Conservation (phyloP, 2,329 filamentous ascomycete genomes). For the Penicillium sp. region DNA sequence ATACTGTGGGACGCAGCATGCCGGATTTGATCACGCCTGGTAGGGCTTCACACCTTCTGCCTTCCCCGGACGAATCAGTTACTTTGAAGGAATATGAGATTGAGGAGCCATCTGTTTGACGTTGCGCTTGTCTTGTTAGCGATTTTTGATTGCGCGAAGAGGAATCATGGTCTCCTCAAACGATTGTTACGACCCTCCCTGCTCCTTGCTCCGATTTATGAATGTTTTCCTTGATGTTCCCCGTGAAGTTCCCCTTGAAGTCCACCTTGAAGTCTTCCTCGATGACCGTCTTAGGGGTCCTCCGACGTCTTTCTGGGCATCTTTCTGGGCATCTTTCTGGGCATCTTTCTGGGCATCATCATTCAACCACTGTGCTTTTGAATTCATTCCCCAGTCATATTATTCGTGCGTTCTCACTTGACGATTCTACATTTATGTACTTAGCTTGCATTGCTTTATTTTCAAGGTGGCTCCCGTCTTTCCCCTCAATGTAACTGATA, state of each 20-base stretch:
- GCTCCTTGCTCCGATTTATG: background rate
- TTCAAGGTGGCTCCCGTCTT: conserved; percentile 19
- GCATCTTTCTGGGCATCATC: background rate
- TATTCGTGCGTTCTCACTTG: background rate
- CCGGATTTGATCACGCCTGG: conserved; percentile 30
- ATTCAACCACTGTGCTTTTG: background rate
- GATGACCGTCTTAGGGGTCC: background rate
- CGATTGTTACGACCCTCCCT: background rate
- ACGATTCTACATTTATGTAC: conserved; percentile 13
- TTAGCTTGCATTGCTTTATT: conserved; percentile 12
- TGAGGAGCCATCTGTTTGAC: conserved; percentile 34
- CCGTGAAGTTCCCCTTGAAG: too few relatives aligned
- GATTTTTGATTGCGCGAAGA: background rate
- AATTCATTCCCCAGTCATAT: background rate
- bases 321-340: too few relatives aligned
- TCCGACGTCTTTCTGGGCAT: too few relatives aligned
- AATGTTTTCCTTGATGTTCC: background rate
- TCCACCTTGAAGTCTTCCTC: background rate
- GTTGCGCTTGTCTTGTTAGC: background rate
- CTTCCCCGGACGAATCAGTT: conserved; percentile 27
- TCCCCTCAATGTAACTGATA: conserved; percentile 17
- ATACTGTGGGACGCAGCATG: conserved; percentile 21
- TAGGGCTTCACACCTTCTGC: conserved; percentile 35
- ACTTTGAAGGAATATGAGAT: conserved; percentile 39
- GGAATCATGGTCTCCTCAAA: background rate